Evolutionary conservation across 2,329 filamentous ascomycete species (phyloP).

Genomic region (Trichophaea hybrida): DNA sequence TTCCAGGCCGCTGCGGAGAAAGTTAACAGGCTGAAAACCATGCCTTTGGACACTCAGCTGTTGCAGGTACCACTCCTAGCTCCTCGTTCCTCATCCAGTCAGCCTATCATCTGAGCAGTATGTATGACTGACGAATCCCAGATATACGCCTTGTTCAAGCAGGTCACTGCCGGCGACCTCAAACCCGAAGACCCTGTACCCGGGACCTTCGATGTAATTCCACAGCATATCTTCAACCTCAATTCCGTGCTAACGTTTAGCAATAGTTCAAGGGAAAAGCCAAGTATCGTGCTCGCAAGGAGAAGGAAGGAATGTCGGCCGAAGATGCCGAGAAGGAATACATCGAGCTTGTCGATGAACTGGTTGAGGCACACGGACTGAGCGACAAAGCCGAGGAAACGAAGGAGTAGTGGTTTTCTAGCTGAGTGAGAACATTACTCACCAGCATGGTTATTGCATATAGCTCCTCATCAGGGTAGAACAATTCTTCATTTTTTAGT

Average conservation of each 20-base stretch:
- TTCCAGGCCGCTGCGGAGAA: not conserved
- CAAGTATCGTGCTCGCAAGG: constrained; percentile 5
- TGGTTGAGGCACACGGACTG: too few relatives aligned
- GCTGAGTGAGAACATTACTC: too few relatives aligned
- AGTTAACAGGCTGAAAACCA: not conserved
- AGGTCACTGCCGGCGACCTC: constrained; percentile 1
- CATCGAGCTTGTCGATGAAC: not conserved
- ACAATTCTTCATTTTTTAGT: too few relatives aligned
- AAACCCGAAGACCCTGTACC: not conserved
- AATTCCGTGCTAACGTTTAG: not conserved
- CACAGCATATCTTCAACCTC: not conserved
- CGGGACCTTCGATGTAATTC: not conserved
- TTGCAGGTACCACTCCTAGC: not conserved
- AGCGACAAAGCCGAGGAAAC: too few relatives aligned
- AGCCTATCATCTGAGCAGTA: not conserved
- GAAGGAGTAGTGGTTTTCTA: too few relatives aligned
- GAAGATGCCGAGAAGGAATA: constrained; percentile 6
- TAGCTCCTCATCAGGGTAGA: too few relatives aligned
- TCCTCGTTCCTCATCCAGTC: not conserved
- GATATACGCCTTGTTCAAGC: constrained; percentile 11
- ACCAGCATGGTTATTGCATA: too few relatives aligned
- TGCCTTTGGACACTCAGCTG: not conserved
- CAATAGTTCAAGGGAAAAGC: not conserved
- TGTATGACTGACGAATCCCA: too few relatives aligned
- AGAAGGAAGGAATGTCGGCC: not conserved